Evolutionary conservation across 805 yeast genomes (phyloP).

Genomic region (Saccharomyces eubayanus): DNA sequence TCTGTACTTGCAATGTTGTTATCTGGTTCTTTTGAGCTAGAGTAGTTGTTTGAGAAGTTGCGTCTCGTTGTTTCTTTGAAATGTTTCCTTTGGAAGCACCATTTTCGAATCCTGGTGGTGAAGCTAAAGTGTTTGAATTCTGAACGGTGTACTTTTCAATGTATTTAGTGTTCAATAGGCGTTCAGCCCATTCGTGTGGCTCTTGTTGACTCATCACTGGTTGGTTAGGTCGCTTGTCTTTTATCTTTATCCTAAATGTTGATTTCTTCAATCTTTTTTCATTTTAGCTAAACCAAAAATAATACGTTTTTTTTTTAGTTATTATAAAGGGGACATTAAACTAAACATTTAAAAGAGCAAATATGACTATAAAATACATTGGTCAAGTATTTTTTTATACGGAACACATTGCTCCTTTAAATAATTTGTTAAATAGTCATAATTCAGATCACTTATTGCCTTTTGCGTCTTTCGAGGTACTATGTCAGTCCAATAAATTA

Average conservation of each 20-base stretch:
- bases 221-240: neutral
- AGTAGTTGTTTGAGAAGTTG: conserved; percentile 4
- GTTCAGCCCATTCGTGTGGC: conserved; percentile 12
- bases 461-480: neutral
- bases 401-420: neutral
- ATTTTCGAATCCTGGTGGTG: conserved; percentile 24
- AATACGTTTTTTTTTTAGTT: neutral
- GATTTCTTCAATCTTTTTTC: neutral
- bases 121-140: conserved; percentile 11
- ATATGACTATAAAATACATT: neutral
- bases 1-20: conserved; percentile 34
- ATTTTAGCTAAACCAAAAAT: neutral
- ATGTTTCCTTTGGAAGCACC: neutral
- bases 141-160: conserved; percentile 6
- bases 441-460: neutral
- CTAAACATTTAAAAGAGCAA: neutral
- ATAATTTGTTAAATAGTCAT: neutral
- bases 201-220: neutral
- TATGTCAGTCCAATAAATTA: neutral
- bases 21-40: neutral
- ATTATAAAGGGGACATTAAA: neutral
- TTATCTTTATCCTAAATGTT: neutral
- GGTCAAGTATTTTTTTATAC: neutral
- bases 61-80: neutral
- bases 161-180: conserved; percentile 6